Evolutionary conservation across 805 yeast species (phyloP).

Genomic region (Candida nemodendra): DNA sequence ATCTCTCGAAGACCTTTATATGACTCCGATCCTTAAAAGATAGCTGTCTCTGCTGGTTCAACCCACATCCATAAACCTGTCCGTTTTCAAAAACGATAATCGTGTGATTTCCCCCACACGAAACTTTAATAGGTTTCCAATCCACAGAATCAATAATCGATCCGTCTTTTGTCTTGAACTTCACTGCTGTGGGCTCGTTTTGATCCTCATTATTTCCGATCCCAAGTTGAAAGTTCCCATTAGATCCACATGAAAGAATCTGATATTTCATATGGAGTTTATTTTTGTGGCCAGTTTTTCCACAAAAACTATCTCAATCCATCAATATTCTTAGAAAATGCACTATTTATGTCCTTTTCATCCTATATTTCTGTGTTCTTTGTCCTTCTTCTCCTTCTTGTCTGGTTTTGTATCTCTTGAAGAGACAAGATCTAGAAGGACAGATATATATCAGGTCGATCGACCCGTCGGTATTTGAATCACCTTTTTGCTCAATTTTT

Average conservation of each 20-base stretch:
- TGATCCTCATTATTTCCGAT: slow-evolving; percentile 51
- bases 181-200: slow-evolving; percentile 24
- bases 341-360: too few relatives aligned
- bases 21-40: slow-evolving; percentile 9
- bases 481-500: too few relatives aligned
- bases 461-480: too few relatives aligned
- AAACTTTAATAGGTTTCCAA: slow-evolving; percentile 42
- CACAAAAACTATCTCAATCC: too few relatives aligned
- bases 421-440: too few relatives aligned
- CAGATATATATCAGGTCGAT: too few relatives aligned
- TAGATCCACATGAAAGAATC: slow-evolving; percentile 73
- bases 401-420: too few relatives aligned
- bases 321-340: too few relatives aligned
- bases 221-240: slow-evolving; percentile 79
- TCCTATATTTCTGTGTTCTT: too few relatives aligned
- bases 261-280: slow-evolving; percentile 16
- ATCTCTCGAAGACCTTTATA: slow-evolving; percentile 6
- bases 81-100: slow-evolving; percentile 56
- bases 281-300: too few relatives aligned
- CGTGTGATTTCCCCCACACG: slow-evolving; percentile 89
- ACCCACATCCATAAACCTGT: slow-evolving; percentile 54
- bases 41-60: slow-evolving; percentile 18
- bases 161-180: slow-evolving; percentile 3
- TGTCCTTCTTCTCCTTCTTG: too few relatives aligned
- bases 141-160: background rate